These are phyloP conservation scores for Protomyces pachydermus DNA, from an alignment of 1,139 yeast species.

Conservation along the genomic window DNA sequence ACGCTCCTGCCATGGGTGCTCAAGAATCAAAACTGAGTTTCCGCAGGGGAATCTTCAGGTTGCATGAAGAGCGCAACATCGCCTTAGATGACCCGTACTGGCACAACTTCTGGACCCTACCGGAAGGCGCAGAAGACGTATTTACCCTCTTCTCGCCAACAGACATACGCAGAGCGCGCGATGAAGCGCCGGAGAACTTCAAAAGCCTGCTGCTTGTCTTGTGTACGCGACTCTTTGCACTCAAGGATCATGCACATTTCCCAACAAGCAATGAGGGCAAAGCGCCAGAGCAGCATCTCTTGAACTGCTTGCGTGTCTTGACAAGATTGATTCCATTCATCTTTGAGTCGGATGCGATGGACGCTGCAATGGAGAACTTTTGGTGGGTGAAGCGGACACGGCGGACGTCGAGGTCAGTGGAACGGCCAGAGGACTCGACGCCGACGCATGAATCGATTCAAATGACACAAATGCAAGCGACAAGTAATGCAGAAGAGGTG, in stretches of 20 bases:
- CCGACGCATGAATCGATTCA: background rate
- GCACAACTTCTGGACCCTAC: slow-evolving; percentile 49
- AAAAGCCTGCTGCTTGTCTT: slow-evolving; percentile 50
- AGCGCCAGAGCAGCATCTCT: slow-evolving; percentile 38
- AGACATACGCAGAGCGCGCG: slow-evolving; percentile 60
- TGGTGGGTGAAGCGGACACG: slow-evolving; percentile 42
- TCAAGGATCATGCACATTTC: slow-evolving; percentile 36
- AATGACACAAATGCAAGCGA: background rate
- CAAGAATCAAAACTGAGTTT: slow-evolving; percentile 61
- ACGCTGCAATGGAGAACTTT: slow-evolving; percentile 43
- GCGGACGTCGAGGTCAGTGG: background rate
- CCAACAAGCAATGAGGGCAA: slow-evolving; percentile 35
- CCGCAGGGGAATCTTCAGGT: slow-evolving; percentile 57
- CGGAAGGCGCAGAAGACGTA: slow-evolving; percentile 51
- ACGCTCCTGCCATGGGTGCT: slow-evolving; percentile 53
- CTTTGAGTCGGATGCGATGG: slow-evolving; percentile 48
- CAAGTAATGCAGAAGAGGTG: background rate
- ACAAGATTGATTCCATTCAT: slow-evolving; percentile 64
- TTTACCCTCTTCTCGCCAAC: slow-evolving; percentile 51
- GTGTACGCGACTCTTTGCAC: slow-evolving; percentile 39
- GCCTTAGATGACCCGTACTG: slow-evolving; percentile 52
- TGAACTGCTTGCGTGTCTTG: slow-evolving; percentile 62
- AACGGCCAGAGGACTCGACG: background rate
- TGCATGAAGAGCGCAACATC: slow-evolving; percentile 53
- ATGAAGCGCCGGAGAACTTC: slow-evolving; percentile 54